A percentile compares a stretch with the other conserved stretches of the same genome.
Evolutionary conservation across 2,329 filamentous ascomycete genomes (phyloP).

Genomic region (Aspergillus aculeatinus): DNA sequence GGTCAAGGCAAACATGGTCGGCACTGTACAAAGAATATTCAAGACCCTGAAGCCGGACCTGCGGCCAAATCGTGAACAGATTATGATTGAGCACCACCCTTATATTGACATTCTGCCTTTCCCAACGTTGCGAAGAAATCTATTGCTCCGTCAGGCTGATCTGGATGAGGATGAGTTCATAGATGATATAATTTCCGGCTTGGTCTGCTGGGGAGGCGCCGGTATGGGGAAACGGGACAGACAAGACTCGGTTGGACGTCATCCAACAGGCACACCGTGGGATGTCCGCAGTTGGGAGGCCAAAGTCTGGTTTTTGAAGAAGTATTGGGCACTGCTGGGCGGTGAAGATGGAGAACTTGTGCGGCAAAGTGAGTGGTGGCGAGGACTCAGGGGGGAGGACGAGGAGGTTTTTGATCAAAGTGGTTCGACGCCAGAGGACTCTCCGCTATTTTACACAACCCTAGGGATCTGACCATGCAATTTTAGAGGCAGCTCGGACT

Average conservation of each 20-base stretch:
- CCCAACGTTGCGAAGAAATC: constrained; percentile 18
- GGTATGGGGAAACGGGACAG: constrained; percentile 19
- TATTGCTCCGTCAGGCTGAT: constrained; percentile 14
- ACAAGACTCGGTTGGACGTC: constrained; percentile 12
- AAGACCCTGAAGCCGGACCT: constrained; percentile 22
- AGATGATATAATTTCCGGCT: constrained; percentile 16
- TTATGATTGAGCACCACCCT: constrained; percentile 21
- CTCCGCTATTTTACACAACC: too few species aligned
- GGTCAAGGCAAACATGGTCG: constrained; percentile 11
- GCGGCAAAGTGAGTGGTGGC: constrained; percentile 26
- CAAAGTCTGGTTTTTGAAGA: constrained; percentile 46
- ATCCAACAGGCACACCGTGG: constrained; percentile 44
- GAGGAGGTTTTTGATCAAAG: background rate
- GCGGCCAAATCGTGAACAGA: constrained; percentile 20
- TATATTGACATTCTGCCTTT: constrained; percentile 23
- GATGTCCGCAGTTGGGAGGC: constrained; percentile 49
- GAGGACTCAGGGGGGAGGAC: constrained; percentile 19
- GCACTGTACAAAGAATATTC: constrained; percentile 15
- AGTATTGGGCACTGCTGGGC: constrained; percentile 40
- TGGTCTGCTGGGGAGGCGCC: constrained; percentile 21
- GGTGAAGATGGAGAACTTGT: constrained; percentile 40
- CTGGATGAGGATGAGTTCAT: constrained; percentile 23
- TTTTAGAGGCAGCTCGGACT: too few species aligned
- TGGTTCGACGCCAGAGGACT: background rate
- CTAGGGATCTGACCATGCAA: too few species aligned